Percentiles rank a stretch among this genome's conserved stretches.
These are phyloP conservation scores for Gossypium arboreum DNA, from an alignment of 345 rosid species.

Conservation along the genomic window DNA sequence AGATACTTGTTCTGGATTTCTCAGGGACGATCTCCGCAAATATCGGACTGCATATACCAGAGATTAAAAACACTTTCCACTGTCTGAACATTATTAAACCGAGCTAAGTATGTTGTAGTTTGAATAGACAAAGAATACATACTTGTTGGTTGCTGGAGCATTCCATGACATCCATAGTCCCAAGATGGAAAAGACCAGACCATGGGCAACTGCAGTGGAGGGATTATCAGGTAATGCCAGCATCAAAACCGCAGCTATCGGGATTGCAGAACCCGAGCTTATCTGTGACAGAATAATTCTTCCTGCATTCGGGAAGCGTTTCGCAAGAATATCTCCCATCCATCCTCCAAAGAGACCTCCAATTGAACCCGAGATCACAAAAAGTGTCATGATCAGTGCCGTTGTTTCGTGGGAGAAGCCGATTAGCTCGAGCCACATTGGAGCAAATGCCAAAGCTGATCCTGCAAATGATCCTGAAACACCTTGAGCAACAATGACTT, in stretches of 20 bases:
- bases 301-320: conserved; percentile 46
- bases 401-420: conserved; percentile 60
- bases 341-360: conserved; percentile 53
- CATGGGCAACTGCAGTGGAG: conserved; percentile 47
- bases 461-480: conserved; percentile 56
- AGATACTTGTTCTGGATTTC: conserved; percentile 73
- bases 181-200: conserved; percentile 48
- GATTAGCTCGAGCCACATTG: conserved; percentile 67
- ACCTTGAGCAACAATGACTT: conserved; percentile 64
- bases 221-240: conserved; percentile 57
- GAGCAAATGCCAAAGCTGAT: conserved; percentile 55
- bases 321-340: conserved; percentile 58
- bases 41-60: conserved; percentile 55
- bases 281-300: conserved; percentile 55
- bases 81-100: not conserved
- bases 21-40: conserved; percentile 93
- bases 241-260: conserved; percentile 57
- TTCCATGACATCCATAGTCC: conserved; percentile 61
- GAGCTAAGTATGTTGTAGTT: not conserved
- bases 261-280: conserved; percentile 53
- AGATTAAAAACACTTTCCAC: not conserved
- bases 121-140: not conserved
- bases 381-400: conserved; percentile 41
- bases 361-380: conserved; percentile 33
- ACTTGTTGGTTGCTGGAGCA: conserved; percentile 67